phyloP scores from a whole-genome alignment of 169 alveolate genomes.

The Cyclospora cayetanensis region DNA sequence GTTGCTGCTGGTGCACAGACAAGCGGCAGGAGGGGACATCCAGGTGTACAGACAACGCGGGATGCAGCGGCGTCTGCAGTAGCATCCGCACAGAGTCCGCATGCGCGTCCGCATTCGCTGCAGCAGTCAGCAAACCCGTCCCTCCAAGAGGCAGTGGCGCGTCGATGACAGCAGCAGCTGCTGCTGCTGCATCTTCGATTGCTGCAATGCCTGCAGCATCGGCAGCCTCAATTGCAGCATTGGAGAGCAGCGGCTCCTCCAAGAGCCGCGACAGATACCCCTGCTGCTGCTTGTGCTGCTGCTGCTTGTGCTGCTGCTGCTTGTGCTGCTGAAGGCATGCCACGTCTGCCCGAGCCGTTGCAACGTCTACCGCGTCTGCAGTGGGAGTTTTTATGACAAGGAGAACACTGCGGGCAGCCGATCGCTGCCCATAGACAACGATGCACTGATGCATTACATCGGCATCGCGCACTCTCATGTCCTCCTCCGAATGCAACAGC shows the following conservation, averaged over 20 bases:
- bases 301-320: neutral
- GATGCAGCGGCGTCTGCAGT: constrained; percentile 20
- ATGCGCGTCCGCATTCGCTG: neutral
- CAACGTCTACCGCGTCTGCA: neutral
- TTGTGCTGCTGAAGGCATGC: too few species aligned
- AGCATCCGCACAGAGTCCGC: neutral
- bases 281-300: constrained; percentile 1
- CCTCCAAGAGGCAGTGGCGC: neutral
- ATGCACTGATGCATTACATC: neutral
- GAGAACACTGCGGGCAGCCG: neutral
- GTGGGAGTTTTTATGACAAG: neutral
- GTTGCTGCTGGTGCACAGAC: constrained; percentile 35
- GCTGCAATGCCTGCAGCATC: neutral
- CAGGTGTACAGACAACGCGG: constrained; percentile 3
- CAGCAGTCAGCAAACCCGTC: neutral
- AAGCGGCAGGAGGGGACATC: neutral
- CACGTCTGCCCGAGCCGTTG: too few species aligned
- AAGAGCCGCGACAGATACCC: neutral
- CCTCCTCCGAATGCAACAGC: neutral
- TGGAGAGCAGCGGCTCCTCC: neutral
- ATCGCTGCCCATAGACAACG: neutral
- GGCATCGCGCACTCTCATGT: neutral
- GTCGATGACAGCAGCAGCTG: neutral
- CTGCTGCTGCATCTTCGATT: neutral
- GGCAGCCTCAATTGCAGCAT: neutral